phyloP scores from a whole-genome alignment of 345 rosid genomes.

The Syzygium aqueum region DNA sequence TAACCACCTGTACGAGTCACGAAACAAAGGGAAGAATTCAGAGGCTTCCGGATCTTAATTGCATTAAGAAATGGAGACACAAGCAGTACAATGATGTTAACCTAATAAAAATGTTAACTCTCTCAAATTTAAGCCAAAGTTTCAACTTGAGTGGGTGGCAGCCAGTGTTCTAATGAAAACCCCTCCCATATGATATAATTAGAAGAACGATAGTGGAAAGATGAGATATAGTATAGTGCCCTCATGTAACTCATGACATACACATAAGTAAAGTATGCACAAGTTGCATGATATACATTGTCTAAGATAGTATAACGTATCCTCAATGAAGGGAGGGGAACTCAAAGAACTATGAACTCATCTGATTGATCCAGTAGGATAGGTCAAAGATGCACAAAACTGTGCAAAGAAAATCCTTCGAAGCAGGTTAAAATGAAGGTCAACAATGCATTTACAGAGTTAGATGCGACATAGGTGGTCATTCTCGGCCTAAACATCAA shows the following conservation, averaged over 20 bases:
- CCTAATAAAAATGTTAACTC: not conserved
- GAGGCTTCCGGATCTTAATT: not conserved
- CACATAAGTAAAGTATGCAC: not conserved
- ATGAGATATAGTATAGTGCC: not conserved
- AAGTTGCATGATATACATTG: not conserved
- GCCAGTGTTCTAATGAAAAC: not conserved
- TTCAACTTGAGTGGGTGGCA: not conserved
- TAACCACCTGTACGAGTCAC: constrained; percentile 52
- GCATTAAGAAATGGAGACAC: not conserved
- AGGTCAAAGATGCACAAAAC: not conserved
- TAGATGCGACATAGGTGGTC: not conserved
- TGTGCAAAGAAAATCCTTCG: not conserved
- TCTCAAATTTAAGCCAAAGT: not conserved
- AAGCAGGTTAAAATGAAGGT: not conserved
- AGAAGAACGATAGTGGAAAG: not conserved
- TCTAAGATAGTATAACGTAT: not conserved
- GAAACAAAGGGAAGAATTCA: not conserved
- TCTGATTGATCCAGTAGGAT: not conserved
- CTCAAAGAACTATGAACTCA: not conserved
- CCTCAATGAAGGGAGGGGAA: not conserved
- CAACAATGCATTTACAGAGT: not conserved
- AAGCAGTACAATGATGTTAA: not conserved
- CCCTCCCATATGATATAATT: not conserved
- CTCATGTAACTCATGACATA: not conserved
- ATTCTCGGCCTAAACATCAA: not conserved